Conservation (phyloP, 495 filamentous ascomycete species). For the Lophiostoma macrostomum region DNA sequence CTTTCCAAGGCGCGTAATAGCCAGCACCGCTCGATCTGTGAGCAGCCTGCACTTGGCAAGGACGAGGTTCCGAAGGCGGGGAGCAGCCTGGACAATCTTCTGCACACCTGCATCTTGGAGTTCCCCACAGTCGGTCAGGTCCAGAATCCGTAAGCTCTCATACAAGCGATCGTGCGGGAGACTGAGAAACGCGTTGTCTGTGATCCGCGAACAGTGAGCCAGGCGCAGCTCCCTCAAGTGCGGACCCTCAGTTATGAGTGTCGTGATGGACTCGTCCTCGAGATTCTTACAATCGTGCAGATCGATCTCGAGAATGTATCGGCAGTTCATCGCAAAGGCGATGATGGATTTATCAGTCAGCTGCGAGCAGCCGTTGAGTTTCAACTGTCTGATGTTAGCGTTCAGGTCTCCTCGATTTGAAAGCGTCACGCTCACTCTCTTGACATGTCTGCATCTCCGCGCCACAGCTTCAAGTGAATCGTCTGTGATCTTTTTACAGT, state of each 20-base stretch:
- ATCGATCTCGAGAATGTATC: constrained; percentile 93
- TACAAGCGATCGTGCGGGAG: constrained; percentile 67
- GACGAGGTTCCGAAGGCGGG: constrained; percentile 86
- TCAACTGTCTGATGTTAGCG: constrained; percentile 59
- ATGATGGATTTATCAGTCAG: constrained; percentile 75
- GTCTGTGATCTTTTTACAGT: constrained; percentile 79
- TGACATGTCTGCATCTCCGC: constrained; percentile 77
- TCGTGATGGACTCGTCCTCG: constrained; percentile 74
- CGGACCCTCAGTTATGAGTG: constrained; percentile 68
- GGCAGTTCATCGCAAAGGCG: constrained; percentile 83
- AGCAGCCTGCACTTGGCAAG: constrained; percentile 91
- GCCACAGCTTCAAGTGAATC: constrained; percentile 80
- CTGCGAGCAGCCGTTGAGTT: constrained; percentile 84
- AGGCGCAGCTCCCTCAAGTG: constrained; percentile 86
- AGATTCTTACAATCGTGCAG: constrained; percentile 80
- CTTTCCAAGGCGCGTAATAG: constrained; percentile 86
- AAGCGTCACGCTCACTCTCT: constrained; percentile 62
- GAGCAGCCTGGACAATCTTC: constrained; percentile 79
- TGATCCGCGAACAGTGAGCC: constrained; percentile 76
- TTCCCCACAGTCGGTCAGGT: constrained; percentile 81
- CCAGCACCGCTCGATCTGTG: constrained; percentile 81
- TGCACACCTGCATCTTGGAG: constrained; percentile 83
- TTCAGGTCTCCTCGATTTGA: background rate
- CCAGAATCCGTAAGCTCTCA: constrained; percentile 87
- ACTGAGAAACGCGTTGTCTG: constrained; percentile 79